These are phyloP conservation scores for Eruca vesicaria DNA, from an alignment of 441 rosid species.

Conservation along the genomic window DNA sequence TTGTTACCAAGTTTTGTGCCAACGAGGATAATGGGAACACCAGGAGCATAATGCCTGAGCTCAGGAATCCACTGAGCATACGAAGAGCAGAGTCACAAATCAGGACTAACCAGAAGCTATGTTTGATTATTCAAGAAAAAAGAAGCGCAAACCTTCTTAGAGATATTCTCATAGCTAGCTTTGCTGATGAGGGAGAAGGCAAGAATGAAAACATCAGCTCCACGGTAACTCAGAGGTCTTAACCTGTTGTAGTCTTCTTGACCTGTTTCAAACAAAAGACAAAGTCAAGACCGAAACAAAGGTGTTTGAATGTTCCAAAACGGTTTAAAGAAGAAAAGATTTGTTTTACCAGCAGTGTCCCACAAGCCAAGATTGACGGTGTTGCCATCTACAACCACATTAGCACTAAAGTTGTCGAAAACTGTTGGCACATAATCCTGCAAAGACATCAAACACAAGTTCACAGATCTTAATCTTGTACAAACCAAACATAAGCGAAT, in stretches of 20 bases:
- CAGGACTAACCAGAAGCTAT: neutral
- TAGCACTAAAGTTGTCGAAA: constrained; percentile 85
- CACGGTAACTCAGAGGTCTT: constrained; percentile 72
- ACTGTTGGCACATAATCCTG: constrained; percentile 89
- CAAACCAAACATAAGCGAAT: neutral
- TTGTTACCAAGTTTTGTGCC: constrained; percentile 73
- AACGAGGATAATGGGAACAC: constrained; percentile 77
- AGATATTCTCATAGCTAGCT: constrained; percentile 83
- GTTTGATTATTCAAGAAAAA: neutral
- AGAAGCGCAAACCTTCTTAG: constrained; percentile 65
- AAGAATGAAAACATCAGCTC: constrained; percentile 81
- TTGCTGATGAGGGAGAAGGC: constrained; percentile 87
- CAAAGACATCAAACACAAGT: neutral
- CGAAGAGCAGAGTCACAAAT: neutral
- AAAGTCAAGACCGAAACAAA: constrained; percentile 12
- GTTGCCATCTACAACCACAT: constrained; percentile 79
- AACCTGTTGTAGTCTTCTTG: constrained; percentile 82
- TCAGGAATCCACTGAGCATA: constrained; percentile 85
- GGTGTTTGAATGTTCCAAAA: neutral
- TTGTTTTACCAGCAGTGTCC: constrained; percentile 77
- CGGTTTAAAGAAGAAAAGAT: neutral
- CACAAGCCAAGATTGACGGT: constrained; percentile 76
- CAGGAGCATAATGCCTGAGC: constrained; percentile 78
- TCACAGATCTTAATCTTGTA: neutral
- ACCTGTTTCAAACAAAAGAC: constrained; percentile 41